Evolutionary conservation across 2,329 filamentous ascomycete genomes (phyloP).

Genomic region (Aureobasidium sp.): DNA sequence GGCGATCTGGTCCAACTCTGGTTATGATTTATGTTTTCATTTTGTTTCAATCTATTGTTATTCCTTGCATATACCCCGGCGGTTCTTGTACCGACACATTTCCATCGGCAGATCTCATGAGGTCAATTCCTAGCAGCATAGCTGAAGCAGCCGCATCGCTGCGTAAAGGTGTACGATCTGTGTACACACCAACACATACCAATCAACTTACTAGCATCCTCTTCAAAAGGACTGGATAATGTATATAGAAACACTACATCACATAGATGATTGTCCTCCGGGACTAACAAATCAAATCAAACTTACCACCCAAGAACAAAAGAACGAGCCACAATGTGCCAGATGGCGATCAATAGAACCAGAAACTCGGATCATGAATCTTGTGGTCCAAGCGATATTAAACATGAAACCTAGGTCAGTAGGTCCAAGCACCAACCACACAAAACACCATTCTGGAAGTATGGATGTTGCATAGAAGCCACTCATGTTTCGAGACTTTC

Average conservation of each 20-base stretch:
- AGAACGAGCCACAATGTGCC: not conserved
- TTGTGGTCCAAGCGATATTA: not conserved
- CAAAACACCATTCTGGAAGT: not conserved
- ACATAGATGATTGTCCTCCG: not conserved
- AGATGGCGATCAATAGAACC: not conserved
- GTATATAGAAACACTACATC: not conserved
- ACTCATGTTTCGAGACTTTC: not conserved
- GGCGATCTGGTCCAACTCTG: not conserved
- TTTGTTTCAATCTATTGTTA: not conserved
- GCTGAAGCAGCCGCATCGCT: not conserved
- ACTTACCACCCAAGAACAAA: not conserved
- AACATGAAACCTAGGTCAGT: not conserved
- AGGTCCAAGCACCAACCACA: not conserved
- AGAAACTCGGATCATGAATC: not conserved
- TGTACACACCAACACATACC: not conserved
- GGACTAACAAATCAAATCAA: not conserved
- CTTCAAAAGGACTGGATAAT: not conserved
- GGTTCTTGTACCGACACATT: not conserved
- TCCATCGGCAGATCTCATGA: not conserved
- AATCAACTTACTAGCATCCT: not conserved
- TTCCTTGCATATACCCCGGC: slow-evolving; percentile 6
- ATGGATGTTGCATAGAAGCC: not conserved
- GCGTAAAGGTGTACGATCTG: not conserved
- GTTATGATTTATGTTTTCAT: slow-evolving; percentile 5
- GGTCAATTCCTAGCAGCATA: not conserved